A percentile compares a stretch with the other conserved stretches of the same genome.
These are phyloP conservation scores for Codiaeum variegatum DNA, from an alignment of 441 rosid genomes.

Conservation along the genomic window DNA sequence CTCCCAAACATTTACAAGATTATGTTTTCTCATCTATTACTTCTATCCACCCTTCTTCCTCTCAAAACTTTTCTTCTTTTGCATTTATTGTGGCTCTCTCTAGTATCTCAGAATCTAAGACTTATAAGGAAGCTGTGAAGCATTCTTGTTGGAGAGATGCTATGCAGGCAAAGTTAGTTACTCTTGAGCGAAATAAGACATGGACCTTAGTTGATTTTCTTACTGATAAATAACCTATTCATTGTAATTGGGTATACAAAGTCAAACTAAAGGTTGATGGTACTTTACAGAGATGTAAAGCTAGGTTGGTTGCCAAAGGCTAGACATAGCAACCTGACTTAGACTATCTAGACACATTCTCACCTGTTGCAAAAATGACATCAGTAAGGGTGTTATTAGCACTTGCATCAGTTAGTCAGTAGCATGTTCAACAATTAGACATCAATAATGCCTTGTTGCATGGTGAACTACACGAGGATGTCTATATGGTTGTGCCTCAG, in stretches of 20 bases:
- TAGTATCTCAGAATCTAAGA: background rate
- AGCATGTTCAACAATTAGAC: background rate
- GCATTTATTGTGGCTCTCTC: too few relatives aligned
- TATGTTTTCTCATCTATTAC: too few relatives aligned
- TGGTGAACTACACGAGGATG: background rate
- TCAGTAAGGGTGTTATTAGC: background rate
- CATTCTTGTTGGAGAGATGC: background rate
- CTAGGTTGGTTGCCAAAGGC: background rate
- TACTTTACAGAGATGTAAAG: background rate
- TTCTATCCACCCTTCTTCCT: too few relatives aligned
- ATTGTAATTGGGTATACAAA: background rate
- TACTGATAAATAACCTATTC: background rate
- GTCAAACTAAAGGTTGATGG: background rate
- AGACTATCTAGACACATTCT: background rate
- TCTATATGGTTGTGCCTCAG: too few relatives aligned
- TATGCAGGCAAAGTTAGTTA: background rate
- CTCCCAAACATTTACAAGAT: too few relatives aligned
- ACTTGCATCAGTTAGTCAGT: background rate
- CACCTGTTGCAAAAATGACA: background rate
- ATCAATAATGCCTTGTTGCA: background rate
- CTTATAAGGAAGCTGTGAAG: background rate
- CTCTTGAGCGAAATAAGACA: background rate
- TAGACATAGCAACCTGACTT: background rate
- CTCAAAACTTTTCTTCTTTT: too few relatives aligned
- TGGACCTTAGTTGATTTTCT: background rate